phyloP scores from a whole-genome alignment of 164 flowering plant species.

The Aristolochia contorta region DNA sequence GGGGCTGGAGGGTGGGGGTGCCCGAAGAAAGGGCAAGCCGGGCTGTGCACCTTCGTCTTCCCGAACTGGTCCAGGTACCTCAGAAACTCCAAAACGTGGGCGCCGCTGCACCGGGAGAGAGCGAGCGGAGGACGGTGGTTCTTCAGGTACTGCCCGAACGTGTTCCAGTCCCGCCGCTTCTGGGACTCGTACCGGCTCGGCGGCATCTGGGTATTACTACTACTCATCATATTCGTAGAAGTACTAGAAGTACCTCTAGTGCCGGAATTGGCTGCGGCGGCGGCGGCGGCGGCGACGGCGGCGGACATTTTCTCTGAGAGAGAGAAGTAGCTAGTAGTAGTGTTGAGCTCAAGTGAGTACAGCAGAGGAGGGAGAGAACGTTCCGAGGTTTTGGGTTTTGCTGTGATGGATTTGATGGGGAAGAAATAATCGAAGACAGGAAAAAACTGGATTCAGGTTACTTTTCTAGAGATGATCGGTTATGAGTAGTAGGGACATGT shows the following conservation, averaged over 20 bases:
- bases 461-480: background rate
- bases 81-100: conserved; percentile 63
- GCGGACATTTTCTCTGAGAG: background rate
- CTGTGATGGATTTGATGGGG: background rate
- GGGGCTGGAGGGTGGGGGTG: conserved; percentile 65
- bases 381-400: background rate
- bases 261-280: conserved; percentile 7
- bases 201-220: conserved; percentile 5
- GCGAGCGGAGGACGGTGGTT: conserved; percentile 66
- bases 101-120: conserved; percentile 54
- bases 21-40: conserved; percentile 55
- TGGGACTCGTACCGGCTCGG: conserved; percentile 67
- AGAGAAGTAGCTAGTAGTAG: too few species aligned
- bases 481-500: background rate
- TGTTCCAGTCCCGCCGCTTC: conserved; percentile 70
- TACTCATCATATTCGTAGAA: too few species aligned
- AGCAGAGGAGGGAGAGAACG: too few species aligned
- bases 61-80: conserved; percentile 70
- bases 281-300: conserved; percentile 9
- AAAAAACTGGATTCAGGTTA: background rate
- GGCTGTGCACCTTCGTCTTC: conserved; percentile 54
- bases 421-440: background rate
- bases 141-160: conserved; percentile 56
- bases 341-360: too few species aligned
- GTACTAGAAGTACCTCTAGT: too few species aligned